These are phyloP conservation scores for Eutypa lata DNA, from an alignment of 2,329 filamentous ascomycete species.

Conservation along the genomic window DNA sequence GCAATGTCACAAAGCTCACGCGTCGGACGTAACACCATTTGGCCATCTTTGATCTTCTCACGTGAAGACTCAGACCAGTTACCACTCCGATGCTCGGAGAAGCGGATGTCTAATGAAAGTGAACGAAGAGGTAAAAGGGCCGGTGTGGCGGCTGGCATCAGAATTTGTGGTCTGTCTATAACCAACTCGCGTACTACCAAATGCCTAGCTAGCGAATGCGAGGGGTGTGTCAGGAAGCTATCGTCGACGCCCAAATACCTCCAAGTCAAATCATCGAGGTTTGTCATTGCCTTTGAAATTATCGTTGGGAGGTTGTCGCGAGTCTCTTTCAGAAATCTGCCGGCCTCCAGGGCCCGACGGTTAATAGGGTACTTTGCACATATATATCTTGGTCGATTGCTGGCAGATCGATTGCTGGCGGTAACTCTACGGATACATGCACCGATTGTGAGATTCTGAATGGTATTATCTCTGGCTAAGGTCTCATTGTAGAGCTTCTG, in stretches of 20 bases:
- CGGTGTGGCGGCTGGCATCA: not conserved
- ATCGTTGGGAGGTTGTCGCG: not conserved
- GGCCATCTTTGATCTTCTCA: too few relatives aligned
- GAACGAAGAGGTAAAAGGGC: not conserved
- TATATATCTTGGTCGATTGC: not conserved
- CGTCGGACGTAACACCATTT: too few relatives aligned
- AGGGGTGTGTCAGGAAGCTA: not conserved
- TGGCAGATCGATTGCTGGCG: not conserved
- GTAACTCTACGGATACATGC: not conserved
- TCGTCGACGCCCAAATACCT: not conserved
- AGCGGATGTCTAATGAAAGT: too few relatives aligned
- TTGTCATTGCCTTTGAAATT: not conserved
- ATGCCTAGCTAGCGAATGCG: not conserved
- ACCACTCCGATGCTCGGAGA: too few relatives aligned
- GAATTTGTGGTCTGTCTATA: not conserved
- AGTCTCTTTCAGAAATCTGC: too few relatives aligned
- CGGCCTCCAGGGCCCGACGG: too few relatives aligned
- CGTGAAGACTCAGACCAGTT: not conserved
- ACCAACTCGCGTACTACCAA: not conserved
- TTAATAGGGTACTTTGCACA: not conserved
- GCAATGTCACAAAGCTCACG: not conserved
- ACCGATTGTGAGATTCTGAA: not conserved
- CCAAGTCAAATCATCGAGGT: not conserved
- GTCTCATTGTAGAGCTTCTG: not conserved
- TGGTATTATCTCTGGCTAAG: not conserved